Conservation (phyloP, 768 basidiomycete species). For the Tricholoma flavovirens region DNA sequence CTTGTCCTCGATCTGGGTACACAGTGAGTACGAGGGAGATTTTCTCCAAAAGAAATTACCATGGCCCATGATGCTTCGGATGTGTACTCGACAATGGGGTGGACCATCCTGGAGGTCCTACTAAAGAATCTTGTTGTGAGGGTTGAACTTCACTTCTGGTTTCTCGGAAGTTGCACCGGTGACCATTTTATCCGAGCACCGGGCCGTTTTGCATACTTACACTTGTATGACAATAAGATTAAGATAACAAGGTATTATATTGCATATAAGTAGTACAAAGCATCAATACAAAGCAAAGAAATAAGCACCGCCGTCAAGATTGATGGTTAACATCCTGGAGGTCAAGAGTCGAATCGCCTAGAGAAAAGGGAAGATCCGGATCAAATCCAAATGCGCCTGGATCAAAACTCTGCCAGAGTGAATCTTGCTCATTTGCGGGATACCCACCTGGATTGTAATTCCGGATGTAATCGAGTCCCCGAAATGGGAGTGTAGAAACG, state of each 20-base stretch:
- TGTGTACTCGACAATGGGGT: slow-evolving; percentile 72
- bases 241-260: not conserved
- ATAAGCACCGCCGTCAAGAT: not conserved
- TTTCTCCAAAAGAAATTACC: slow-evolving; percentile 32
- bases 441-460: slow-evolving; percentile 62
- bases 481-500: slow-evolving; percentile 74
- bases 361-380: slow-evolving; percentile 70
- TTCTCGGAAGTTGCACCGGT: slow-evolving; percentile 5
- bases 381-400: slow-evolving; percentile 68
- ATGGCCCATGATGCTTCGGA: slow-evolving; percentile 86
- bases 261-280: not conserved
- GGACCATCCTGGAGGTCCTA: slow-evolving; percentile 41
- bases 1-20: slow-evolving; percentile 75
- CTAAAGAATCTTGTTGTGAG: no score
- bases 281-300: not conserved
- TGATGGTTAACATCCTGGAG: slow-evolving; percentile 28
- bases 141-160: no score
- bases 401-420: slow-evolving; percentile 63
- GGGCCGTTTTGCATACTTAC: no score
- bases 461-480: slow-evolving; percentile 77
- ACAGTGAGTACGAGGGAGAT: not conserved
- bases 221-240: no score
- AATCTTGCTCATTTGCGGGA: slow-evolving; percentile 41
- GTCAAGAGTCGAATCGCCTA: slow-evolving; percentile 38
- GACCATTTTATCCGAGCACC: slow-evolving; percentile 7